Conservation (phyloP, 2,329 filamentous ascomycete species). For the Neonectria ditissima region DNA sequence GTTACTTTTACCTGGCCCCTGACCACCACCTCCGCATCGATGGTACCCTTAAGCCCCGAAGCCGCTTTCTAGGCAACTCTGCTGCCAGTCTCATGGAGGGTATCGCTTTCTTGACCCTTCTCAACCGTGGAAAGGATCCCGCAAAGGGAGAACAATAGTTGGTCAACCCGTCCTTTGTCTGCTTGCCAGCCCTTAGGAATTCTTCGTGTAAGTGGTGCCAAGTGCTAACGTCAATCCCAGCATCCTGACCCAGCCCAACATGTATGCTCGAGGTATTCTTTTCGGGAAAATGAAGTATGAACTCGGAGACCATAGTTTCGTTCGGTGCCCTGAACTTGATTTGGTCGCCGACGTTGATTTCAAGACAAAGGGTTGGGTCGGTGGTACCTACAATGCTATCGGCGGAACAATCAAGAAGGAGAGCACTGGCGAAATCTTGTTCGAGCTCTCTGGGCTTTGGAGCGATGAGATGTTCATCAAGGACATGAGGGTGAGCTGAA, state of each 20-base stretch:
- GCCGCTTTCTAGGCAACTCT: conserved; percentile 96
- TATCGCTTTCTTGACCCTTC: conserved; percentile 84
- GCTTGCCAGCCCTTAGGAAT: neutral
- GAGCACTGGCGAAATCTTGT: conserved; percentile 86
- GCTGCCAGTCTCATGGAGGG: conserved; percentile 99
- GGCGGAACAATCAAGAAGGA: conserved; percentile 91
- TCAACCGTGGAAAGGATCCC: conserved; percentile 78
- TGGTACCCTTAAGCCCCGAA: conserved; percentile 92
- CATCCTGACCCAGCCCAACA: conserved; percentile 96
- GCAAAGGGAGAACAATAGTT: conserved; percentile 87
- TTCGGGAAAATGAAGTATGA: conserved; percentile 99
- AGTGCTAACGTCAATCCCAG: conserved; percentile 56
- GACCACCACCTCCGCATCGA: conserved; percentile 95
- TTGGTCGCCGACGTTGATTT: conserved; percentile 94
- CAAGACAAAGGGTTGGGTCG: conserved; percentile 98
- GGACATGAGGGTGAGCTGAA: conserved; percentile 73
- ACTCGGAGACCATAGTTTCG: conserved; percentile 93
- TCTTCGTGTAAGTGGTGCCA: conserved; percentile 28
- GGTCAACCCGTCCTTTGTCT: conserved; percentile 49
- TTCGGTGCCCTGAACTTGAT: conserved; percentile 89
- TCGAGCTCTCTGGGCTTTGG: conserved; percentile 92
- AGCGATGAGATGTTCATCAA: conserved; percentile 95
- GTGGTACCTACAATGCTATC: conserved; percentile 96
- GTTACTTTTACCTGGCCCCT: conserved; percentile 98
- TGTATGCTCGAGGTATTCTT: conserved; percentile 96